phyloP scores from a whole-genome alignment of 2,329 filamentous ascomycete genomes.

The Diaporthe ilicicola region DNA sequence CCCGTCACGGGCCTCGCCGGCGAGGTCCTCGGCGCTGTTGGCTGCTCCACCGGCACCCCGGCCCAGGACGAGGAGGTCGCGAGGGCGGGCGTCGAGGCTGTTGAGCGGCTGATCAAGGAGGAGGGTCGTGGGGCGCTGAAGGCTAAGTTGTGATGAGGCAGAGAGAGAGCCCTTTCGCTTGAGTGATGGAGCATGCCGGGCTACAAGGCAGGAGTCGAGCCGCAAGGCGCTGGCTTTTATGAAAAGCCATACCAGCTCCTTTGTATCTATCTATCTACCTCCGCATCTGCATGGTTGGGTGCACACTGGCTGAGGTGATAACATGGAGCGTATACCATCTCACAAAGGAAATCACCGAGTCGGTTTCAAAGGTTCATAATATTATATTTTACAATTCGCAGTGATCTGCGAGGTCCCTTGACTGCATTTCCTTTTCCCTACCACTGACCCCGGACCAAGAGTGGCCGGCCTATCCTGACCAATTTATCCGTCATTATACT shows the following conservation, averaged over 20 bases:
- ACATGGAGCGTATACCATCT: background rate
- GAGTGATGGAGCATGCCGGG: background rate
- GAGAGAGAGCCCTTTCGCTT: background rate
- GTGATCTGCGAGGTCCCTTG: background rate
- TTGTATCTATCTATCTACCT: no score
- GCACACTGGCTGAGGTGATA: background rate
- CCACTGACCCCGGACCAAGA: background rate
- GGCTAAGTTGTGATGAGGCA: slow-evolving; percentile 19
- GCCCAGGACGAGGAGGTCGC: slow-evolving; percentile 28
- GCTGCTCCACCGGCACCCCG: slow-evolving; percentile 15
- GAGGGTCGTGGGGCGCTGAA: background rate
- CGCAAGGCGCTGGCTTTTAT: background rate
- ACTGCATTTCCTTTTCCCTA: background rate
- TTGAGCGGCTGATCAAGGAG: slow-evolving; percentile 8
- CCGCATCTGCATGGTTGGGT: background rate
- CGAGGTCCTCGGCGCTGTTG: slow-evolving; percentile 24
- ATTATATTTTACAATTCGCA: slow-evolving; percentile 26
- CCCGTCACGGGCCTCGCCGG: background rate
- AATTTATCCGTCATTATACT: slow-evolving; percentile 11
- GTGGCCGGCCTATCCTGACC: slow-evolving; percentile 15
- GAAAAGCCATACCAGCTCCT: background rate
- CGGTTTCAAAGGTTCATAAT: background rate
- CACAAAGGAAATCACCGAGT: background rate
- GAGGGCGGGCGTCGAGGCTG: slow-evolving; percentile 21
- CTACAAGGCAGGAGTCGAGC: background rate